Conservation (phyloP, 257 asterid genomes). For the Perilla frutescens region DNA sequence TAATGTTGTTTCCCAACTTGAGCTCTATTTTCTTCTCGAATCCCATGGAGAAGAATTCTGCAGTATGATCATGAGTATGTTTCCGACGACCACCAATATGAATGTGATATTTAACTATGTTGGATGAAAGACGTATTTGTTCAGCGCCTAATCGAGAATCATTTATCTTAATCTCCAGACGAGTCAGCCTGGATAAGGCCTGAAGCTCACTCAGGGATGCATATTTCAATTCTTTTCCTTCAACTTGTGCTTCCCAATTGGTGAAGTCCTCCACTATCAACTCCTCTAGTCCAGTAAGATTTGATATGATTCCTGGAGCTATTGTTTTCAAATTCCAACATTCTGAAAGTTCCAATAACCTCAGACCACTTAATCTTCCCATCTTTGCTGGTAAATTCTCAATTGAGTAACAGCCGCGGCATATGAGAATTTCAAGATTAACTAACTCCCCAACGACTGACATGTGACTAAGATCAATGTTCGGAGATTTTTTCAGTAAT, state of each 20-base stretch:
- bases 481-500: neutral
- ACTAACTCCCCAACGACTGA: neutral
- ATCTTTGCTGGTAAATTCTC: neutral
- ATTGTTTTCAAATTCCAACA: neutral
- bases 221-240: neutral
- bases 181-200: neutral
- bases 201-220: neutral
- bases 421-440: slow-evolving; percentile 16
- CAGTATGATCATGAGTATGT: too few species aligned
- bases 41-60: neutral
- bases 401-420: neutral
- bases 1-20: neutral
- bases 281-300: slow-evolving; percentile 18
- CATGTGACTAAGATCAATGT: neutral
- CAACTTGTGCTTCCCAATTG: slow-evolving; percentile 8
- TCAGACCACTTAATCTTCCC: neutral
- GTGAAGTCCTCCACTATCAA: neutral
- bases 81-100: neutral
- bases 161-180: slow-evolving; percentile 5
- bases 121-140: neutral
- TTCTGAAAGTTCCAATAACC: neutral
- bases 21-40: neutral
- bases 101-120: neutral
- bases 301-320: slow-evolving; percentile 18
- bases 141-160: neutral